Evolutionary conservation across 2,329 filamentous ascomycete species (phyloP), one percentile per base, ranked within the genome.

Genomic region (Colletotrichum sp.): DNA sequence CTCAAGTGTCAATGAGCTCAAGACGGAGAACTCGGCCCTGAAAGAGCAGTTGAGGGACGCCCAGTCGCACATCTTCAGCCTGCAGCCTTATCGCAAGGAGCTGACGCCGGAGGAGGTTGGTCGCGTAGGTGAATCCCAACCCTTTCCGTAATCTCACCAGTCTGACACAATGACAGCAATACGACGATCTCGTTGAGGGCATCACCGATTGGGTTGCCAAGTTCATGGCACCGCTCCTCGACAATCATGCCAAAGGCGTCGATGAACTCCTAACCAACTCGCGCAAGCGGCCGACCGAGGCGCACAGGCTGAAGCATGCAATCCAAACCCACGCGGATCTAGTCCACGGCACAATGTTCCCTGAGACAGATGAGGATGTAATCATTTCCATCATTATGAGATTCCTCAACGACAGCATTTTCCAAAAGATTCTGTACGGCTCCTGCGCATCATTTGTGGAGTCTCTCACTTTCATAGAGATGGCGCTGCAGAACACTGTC

Each of bases 1-100:
- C 5, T 76, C 66, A 30, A 78, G 78, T 19, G 63, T 80, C n/a
- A 69, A 78, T 52, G 77, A 76, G 32, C 74, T 83, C 9, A 74
- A 77, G 27, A 72, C 78, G 3, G 81, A 86, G 77, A 84, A 83
- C 48, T 71, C 68, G 7, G 68, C 72, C 0, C 71, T 86, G 9
- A 80, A 80, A 68, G 80, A 82, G 28, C 81, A 82, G 36, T 79
- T 86, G 8, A 80, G 81, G 34, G 83, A 85, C 44, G 81, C 82
- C 2, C 82, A 84, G 60, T 84, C 83, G 8, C 85, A 86, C 69
- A 86, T 86, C 64, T 85, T 87, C 71, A 85, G 82, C 16, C 81
- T 87, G 6, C 84, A 86, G 69, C 85, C 85, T 8, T 87, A 86
- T 71, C 82, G 81, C 19, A 83, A 83, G 57, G 83, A 85, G 22